Conservation (phyloP, 2,329 filamentous ascomycete species). For the Talaromyces sp. region DNA sequence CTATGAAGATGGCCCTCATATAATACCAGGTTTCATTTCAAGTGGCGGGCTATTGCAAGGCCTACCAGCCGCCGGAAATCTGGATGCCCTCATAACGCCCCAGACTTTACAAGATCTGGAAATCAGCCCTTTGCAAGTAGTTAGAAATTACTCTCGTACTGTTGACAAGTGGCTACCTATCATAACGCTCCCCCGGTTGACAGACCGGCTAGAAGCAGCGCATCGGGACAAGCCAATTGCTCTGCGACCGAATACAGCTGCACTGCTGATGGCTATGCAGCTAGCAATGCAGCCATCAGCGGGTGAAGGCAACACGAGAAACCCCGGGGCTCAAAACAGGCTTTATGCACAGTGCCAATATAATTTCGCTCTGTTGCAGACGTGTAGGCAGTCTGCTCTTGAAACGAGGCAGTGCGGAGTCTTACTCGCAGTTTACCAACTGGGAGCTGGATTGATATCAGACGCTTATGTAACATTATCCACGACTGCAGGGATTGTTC, state of each 20-base stretch:
- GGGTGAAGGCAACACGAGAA: not conserved
- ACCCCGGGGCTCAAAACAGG: not conserved
- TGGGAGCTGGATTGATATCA: conserved; percentile 6
- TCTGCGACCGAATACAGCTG: not conserved
- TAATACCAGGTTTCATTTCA: not conserved
- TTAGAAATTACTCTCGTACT: not conserved
- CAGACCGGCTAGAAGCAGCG: not conserved
- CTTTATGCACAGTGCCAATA: not conserved
- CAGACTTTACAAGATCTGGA: not conserved
- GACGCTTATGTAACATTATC: conserved; percentile 9
- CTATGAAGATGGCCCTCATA: not conserved
- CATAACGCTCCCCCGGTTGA: not conserved
- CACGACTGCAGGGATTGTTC: not conserved
- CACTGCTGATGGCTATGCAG: conserved; percentile 4
- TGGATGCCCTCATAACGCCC: not conserved
- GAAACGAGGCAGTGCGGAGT: conserved; percentile 2
- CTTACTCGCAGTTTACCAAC: conserved; percentile 7
- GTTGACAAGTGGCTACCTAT: conserved; percentile 5
- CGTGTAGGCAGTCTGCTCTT: not conserved
- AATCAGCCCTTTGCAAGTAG: not conserved
- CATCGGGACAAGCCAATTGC: not conserved
- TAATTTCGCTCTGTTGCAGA: not conserved
- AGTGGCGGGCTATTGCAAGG: not conserved
- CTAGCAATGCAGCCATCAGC: conserved; percentile 3
- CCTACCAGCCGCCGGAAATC: not conserved